Evolutionary conservation across 768 basidiomycete species (phyloP).

Genomic region (Boletus coccyginus): DNA sequence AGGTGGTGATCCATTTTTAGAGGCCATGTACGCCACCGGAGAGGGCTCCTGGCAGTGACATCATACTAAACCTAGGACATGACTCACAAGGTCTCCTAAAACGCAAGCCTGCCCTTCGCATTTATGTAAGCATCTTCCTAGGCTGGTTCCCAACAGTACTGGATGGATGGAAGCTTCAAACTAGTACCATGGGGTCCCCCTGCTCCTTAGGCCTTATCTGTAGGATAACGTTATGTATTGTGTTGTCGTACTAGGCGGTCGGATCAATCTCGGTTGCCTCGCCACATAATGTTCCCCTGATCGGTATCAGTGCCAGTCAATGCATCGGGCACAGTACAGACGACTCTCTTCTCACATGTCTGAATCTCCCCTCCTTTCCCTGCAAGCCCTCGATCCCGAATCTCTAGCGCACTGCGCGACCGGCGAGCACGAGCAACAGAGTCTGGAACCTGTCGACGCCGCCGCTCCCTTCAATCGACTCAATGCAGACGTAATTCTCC

Average conservation of each 20-base stretch:
- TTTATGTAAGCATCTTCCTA: no score
- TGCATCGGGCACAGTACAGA: not conserved
- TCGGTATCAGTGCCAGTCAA: not conserved
- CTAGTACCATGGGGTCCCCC: no score
- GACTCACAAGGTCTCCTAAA: no score
- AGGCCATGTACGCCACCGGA: no score
- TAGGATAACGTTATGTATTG: no score
- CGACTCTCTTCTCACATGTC: conserved; percentile 13
- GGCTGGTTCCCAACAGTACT: no score
- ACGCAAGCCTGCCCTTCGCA: no score
- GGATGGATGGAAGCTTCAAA: no score
- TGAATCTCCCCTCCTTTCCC: conserved; percentile 1
- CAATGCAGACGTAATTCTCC: conserved; percentile 52
- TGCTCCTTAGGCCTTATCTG: no score
- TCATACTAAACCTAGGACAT: no score
- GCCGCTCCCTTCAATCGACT: conserved; percentile 45
- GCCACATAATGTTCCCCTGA: conserved; percentile 2
- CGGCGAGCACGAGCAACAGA: conserved; percentile 3
- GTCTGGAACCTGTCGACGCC: conserved; percentile 25
- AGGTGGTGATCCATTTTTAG: no score
- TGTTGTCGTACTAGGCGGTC: not conserved
- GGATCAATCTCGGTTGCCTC: conserved; percentile 9
- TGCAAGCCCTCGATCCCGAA: conserved; percentile 7
- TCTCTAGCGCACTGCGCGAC: not conserved
- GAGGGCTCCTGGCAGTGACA: no score